Conservation (phyloP, 345 rosid species). For the Gynandropsis gynandra region DNA sequence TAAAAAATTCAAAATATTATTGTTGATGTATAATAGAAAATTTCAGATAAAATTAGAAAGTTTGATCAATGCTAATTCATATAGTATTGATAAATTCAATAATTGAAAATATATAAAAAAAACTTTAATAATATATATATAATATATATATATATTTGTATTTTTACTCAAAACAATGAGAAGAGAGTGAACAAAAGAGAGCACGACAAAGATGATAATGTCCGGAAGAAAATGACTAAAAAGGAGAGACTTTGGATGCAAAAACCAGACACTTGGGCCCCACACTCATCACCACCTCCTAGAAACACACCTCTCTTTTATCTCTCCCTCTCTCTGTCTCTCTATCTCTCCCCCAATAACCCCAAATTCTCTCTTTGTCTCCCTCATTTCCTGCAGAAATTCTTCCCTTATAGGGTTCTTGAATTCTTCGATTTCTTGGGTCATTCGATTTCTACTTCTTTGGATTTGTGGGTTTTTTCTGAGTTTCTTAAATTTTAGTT, state of each 20-base stretch:
- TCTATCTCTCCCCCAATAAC: slow-evolving; percentile 14
- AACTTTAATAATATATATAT: too few species aligned
- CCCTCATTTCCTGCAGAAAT: slow-evolving; percentile 6
- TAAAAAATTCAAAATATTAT: too few species aligned
- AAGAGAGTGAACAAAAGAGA: slow-evolving; percentile 19
- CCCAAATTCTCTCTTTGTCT: slow-evolving; percentile 18
- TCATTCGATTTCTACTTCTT: background rate
- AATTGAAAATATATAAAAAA: too few species aligned
- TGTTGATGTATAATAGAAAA: too few species aligned
- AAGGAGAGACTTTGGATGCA: background rate
- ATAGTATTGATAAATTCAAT: too few species aligned
- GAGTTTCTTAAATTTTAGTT: slow-evolving; percentile 15
- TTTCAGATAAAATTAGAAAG: too few species aligned
- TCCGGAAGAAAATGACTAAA: slow-evolving; percentile 20
- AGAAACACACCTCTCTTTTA: too few species aligned
- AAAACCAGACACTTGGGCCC: slow-evolving; percentile 60
- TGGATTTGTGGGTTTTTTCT: slow-evolving; percentile 6
- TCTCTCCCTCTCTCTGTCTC: slow-evolving; percentile 10
- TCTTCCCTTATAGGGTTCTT: too few species aligned
- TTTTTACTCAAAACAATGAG: slow-evolving; percentile 1
- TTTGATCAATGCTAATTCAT: too few species aligned
- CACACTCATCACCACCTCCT: slow-evolving; percentile 59
- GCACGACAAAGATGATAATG: slow-evolving; percentile 33
- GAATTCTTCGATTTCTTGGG: slow-evolving; percentile 9
- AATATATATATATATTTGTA: too few species aligned